These are phyloP conservation scores for Lentithecium fluviatile DNA, from an alignment of 495 filamentous ascomycete species.

Conservation along the genomic window DNA sequence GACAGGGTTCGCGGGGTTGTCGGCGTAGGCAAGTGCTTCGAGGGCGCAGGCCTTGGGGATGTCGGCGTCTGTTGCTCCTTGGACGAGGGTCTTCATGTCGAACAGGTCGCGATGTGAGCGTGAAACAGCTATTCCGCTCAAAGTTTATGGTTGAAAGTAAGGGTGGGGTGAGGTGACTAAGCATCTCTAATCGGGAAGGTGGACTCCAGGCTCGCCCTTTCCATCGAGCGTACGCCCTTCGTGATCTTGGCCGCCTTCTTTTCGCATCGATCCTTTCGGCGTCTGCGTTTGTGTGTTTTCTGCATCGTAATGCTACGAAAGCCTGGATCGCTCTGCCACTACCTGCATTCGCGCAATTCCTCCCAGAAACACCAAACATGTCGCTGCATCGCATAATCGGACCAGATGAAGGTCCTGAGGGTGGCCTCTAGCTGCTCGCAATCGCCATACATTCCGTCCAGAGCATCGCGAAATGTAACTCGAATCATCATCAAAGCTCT, in stretches of 20 bases:
- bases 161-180: no score
- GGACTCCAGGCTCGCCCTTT: no score
- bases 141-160: neutral
- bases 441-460: neutral
- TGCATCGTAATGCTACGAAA: neutral
- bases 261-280: no score
- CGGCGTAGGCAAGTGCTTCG: constrained; percentile 3
- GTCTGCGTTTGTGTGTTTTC: neutral
- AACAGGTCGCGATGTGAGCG: neutral
- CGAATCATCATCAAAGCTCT: neutral
- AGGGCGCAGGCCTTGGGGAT: constrained; percentile 12
- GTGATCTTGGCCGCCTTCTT: no score
- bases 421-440: constrained; percentile 1
- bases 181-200: no score
- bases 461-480: neutral
- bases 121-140: neutral
- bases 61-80: constrained; percentile 21
- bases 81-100: constrained; percentile 19
- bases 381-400: constrained; percentile 3
- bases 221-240: no score
- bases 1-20: neutral
- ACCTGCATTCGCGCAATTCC: constrained; percentile 4
- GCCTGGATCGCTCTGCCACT: neutral
- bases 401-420: constrained; percentile 15
- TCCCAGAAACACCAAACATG: constrained; percentile 14